Evolutionary conservation across 2,329 filamentous ascomycete genomes (phyloP).

Genomic region (Lachnellula occidentalis): DNA sequence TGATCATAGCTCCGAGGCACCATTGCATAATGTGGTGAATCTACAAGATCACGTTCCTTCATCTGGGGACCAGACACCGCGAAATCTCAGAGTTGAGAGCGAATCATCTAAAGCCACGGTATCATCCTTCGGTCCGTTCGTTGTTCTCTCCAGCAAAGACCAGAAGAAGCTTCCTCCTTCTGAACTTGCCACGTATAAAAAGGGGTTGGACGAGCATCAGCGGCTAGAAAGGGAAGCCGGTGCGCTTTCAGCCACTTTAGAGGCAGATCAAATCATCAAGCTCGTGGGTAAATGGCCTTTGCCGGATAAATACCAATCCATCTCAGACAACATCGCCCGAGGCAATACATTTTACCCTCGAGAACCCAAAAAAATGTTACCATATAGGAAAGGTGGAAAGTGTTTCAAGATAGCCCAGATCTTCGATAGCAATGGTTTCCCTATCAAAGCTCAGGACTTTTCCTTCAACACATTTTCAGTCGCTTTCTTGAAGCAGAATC

Average conservation of each 20-base stretch:
- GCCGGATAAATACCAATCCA: not conserved
- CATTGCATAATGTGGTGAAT: not conserved
- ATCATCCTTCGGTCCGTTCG: not conserved
- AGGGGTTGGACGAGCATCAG: not conserved
- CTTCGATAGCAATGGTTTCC: constrained; percentile 4
- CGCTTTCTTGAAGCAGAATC: constrained; percentile 8
- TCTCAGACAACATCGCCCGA: not conserved
- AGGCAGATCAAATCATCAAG: not conserved
- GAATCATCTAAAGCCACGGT: not conserved
- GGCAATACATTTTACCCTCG: not conserved
- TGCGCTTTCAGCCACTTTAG: not conserved
- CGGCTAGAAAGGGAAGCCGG: not conserved
- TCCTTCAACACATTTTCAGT: constrained; percentile 10
- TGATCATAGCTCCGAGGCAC: not conserved
- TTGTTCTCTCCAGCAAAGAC: not conserved
- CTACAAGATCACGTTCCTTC: not conserved
- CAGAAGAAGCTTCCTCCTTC: not conserved
- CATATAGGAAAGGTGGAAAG: not conserved
- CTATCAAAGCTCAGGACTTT: constrained; percentile 10
- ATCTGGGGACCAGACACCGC: not conserved
- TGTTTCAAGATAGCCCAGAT: not conserved
- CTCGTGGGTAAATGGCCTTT: not conserved
- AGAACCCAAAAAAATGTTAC: not conserved
- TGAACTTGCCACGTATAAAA: not conserved
- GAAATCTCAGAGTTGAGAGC: not conserved